These are phyloP conservation scores for Oryza australiensis DNA, from an alignment of 176 grass and related monocot species.

Conservation along the genomic window DNA sequence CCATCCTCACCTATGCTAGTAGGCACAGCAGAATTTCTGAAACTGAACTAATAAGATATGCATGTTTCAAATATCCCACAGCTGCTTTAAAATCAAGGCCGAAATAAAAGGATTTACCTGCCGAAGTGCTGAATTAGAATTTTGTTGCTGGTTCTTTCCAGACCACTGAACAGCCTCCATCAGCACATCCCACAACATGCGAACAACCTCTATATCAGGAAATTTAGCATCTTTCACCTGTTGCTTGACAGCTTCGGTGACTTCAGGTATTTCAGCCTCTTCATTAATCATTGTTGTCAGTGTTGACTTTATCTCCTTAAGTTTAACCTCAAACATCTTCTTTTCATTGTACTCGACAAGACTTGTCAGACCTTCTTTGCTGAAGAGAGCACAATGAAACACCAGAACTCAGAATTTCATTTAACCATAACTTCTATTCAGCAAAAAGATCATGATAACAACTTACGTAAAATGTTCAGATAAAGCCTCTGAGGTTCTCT, in stretches of 20 bases:
- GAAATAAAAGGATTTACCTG: slow-evolving; percentile 50
- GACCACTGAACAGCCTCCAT: slow-evolving; percentile 99
- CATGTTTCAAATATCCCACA: background rate
- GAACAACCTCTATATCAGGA: slow-evolving; percentile 85
- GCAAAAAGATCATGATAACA: background rate
- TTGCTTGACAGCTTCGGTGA: slow-evolving; percentile 80
- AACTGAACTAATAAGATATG: no score
- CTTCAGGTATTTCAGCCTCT: slow-evolving; percentile 85
- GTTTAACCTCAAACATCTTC: slow-evolving; percentile 98
- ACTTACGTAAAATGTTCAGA: slow-evolving; percentile 88
- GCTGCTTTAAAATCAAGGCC: background rate
- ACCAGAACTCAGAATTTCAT: background rate
- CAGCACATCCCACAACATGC: slow-evolving; percentile 94
- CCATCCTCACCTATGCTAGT: background rate
- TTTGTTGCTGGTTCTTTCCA: slow-evolving; percentile 99
- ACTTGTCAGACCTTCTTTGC: slow-evolving; percentile 79
- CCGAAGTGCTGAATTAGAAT: slow-evolving; percentile 88
- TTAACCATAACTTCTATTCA: background rate
- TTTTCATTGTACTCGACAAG: slow-evolving; percentile 93
- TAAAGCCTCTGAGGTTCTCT: slow-evolving; percentile 66
- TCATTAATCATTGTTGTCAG: slow-evolving; percentile 79
- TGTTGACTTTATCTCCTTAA: slow-evolving; percentile 90
- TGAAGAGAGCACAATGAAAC: slow-evolving; percentile 42
- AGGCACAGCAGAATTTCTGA: no score
- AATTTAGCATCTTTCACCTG: slow-evolving; percentile 94